Base-by-base conservation (phyloP, 441 rosid species). In the Aquilaria agallochum region DNA sequence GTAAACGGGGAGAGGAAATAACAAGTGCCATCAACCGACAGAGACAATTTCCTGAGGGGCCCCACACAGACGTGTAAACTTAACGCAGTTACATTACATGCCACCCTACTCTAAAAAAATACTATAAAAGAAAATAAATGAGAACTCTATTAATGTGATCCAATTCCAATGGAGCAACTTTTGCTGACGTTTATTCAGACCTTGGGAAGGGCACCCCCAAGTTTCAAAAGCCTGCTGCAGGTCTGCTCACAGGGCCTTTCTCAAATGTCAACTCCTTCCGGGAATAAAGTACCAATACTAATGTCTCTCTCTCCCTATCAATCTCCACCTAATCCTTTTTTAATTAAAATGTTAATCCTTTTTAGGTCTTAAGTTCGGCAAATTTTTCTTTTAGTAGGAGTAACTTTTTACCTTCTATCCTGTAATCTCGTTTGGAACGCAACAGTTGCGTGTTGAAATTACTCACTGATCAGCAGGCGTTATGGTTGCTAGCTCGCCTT, bases 261-360 rank as follows among this genome's bases (percentile, higher is more conserved):
- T 53, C 65, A 78, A 72, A 71, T 72, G 83, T 81, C 83, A 81
- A 81, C 79, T 68, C 69, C 65, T 50, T 48, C 59, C 48, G 50
- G 68, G 63, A 69, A 59, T 36, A 65, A 60, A 65, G 65, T 55
- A 30, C 48, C 50, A n/a, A 20, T 20, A 20, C 27, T 20, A 20
- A 20, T 20, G 27, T 20, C 27, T 20, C 27, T 20, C 27, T 20
- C 27, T 20, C 27, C 27, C 27, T 20, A 20, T 46, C 47, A 54
- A 42, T 47, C 53, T 50, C 42, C 50, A 53, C 63, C 66, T 56
- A 69, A 78, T 71, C 64, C 62, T 50, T 34, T 48, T 59, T 59
- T 66, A 54, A 68, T 59, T 51, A 31, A 15, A 10, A 3, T 8
- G 31, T 54, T 55, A 44, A 45, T 8, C 51, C 9, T 45, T 59